Conservation (phyloP, 2,329 filamentous ascomycete genomes). For the Botryotinia globosa region DNA sequence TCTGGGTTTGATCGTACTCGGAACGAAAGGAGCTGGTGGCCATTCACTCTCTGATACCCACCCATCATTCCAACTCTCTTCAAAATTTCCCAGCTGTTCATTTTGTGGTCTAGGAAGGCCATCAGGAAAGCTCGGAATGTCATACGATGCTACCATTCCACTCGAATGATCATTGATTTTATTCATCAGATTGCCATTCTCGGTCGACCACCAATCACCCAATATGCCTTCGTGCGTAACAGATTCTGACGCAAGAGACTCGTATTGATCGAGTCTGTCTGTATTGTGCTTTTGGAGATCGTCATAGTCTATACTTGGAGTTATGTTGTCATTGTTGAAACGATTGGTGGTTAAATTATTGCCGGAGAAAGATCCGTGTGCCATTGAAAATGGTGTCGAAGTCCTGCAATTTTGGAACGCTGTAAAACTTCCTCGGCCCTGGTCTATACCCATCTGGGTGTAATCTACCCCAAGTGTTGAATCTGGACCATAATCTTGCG, state of each 20-base stretch:
- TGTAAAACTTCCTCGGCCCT: conserved; percentile 28
- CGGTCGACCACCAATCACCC: conserved; percentile 23
- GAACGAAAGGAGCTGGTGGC: conserved; percentile 15
- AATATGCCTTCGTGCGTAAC: background rate
- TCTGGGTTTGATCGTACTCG: conserved; percentile 34
- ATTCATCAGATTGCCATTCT: background rate
- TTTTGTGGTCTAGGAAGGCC: conserved; percentile 24
- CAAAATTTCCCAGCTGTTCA: conserved; percentile 14
- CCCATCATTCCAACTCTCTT: conserved; percentile 22
- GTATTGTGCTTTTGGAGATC: conserved; percentile 21
- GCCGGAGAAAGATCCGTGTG: conserved; percentile 19
- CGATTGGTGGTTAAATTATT: conserved; percentile 14
- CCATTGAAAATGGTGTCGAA: conserved; percentile 21
- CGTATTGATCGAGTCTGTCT: background rate
- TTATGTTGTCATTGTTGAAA: conserved; percentile 23
- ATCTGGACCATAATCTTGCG: conserved; percentile 22
- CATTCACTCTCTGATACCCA: conserved; percentile 19
- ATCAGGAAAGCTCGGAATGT: conserved; percentile 22
- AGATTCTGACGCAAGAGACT: background rate
- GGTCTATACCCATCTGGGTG: conserved; percentile 24
- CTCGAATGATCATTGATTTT: background rate
- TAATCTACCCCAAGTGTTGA: conserved; percentile 31
- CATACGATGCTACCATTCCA: conserved; percentile 18
- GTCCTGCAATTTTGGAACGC: conserved; percentile 25
- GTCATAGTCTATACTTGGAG: conserved; percentile 24